Percentiles rank a stretch among this genome's conserved stretches.
Evolutionary conservation across 257 asterid genomes (phyloP).

Genomic region (Petrea volubilis): DNA sequence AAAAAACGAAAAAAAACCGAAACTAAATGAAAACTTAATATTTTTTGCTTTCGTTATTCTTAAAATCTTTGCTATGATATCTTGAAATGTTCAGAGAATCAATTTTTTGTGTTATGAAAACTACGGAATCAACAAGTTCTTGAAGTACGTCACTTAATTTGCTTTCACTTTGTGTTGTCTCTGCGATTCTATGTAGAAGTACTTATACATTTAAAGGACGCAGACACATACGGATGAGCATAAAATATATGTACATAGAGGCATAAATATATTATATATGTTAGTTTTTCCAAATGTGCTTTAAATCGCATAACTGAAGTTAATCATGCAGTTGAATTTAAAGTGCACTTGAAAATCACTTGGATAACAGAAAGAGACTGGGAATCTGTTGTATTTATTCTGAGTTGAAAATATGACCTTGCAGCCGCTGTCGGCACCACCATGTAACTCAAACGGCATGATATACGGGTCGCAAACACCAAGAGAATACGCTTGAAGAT

Average conservation of each 20-base stretch:
- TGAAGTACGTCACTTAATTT: no score
- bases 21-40: no score
- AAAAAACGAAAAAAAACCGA: not conserved
- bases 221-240: no score
- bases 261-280: not conserved
- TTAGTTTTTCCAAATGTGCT: not conserved
- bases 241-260: not conserved
- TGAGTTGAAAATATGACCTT: slow-evolving; percentile 1
- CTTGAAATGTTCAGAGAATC: no score
- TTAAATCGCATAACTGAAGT: no score
- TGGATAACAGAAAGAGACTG: not conserved
- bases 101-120: no score
- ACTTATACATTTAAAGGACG: no score
- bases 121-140: no score
- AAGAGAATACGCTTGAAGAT: slow-evolving; percentile 56
- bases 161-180: no score
- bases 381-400: not conserved
- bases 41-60: no score
- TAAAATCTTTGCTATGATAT: not conserved
- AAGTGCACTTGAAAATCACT: not conserved
- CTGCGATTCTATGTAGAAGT: no score
- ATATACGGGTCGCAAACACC: slow-evolving; percentile 65
- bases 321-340: no score
- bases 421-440: slow-evolving; percentile 61
- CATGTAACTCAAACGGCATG: slow-evolving; percentile 61